Evolutionary conservation across 805 yeast genomes (phyloP).

Genomic region (Wickerhamomyces silvicola): DNA sequence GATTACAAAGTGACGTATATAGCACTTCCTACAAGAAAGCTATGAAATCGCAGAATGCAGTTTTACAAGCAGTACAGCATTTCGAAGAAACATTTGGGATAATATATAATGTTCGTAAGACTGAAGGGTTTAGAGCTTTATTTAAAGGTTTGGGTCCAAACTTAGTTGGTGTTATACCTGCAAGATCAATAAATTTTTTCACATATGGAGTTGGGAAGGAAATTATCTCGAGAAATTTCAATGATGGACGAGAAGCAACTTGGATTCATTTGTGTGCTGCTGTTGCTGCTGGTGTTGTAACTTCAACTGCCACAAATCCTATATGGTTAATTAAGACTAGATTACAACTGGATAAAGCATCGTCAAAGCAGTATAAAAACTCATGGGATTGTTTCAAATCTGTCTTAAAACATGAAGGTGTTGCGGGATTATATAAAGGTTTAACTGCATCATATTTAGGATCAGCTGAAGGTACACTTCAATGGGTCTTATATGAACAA

Average conservation of each 20-base stretch:
- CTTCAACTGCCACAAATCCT: constrained; percentile 95
- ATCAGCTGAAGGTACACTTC: constrained; percentile 85
- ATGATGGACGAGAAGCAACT: constrained; percentile 71
- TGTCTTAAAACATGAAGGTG: constrained; percentile 71
- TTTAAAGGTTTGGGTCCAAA: constrained; percentile 97
- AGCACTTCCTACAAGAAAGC: constrained; percentile 41
- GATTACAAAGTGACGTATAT: constrained; percentile 87
- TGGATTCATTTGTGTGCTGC: constrained; percentile 86
- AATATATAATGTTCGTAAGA: constrained; percentile 55
- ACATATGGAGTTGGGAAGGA: constrained; percentile 95
- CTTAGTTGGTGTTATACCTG: constrained; percentile 95
- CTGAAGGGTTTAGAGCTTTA: constrained; percentile 80
- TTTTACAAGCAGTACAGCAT: constrained; percentile 55
- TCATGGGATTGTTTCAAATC: constrained; percentile 78
- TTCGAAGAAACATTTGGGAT: constrained; percentile 78
- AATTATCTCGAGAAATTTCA: constrained; percentile 55
- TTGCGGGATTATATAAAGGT: constrained; percentile 80
- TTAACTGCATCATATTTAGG: constrained; percentile 91
- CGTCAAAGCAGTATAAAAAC: constrained; percentile 62
- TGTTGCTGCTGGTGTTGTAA: constrained; percentile 84
- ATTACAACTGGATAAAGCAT: constrained; percentile 78
- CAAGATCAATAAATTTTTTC: constrained; percentile 92
- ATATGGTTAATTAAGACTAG: constrained; percentile 96
- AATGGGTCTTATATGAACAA: constrained; percentile 95
- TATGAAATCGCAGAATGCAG: constrained; percentile 24